These are phyloP conservation scores for Linnemannia hyalina DNA, from an alignment of 192 early-diverging fungal genomes.

Conservation along the genomic window DNA sequence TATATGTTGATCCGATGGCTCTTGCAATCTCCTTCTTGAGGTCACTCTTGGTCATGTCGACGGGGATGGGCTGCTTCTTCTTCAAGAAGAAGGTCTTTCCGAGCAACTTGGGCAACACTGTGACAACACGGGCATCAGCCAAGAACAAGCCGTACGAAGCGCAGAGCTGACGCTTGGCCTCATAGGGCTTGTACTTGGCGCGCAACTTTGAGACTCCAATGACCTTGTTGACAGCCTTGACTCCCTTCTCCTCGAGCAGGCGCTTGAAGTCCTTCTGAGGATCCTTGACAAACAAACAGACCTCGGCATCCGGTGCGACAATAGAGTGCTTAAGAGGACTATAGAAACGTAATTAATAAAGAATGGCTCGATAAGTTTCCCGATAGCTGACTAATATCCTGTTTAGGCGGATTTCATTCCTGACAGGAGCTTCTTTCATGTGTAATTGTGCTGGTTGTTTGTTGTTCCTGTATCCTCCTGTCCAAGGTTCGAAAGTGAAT, in stretches of 20 bases:
- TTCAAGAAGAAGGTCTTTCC: slow-evolving; percentile 87
- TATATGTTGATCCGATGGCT: slow-evolving; percentile 74
- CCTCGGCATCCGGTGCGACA: slow-evolving; percentile 71
- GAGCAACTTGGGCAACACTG: slow-evolving; percentile 80
- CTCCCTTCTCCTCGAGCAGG: slow-evolving; percentile 70
- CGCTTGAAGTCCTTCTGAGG: slow-evolving; percentile 85
- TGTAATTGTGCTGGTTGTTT: background rate
- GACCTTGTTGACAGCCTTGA: slow-evolving; percentile 77
- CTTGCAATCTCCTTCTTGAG: slow-evolving; percentile 72
- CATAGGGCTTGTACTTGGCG: slow-evolving; percentile 83
- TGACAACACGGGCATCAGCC: slow-evolving; percentile 86
- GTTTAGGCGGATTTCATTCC: background rate
- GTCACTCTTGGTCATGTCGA: slow-evolving; percentile 73
- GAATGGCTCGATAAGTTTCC: background rate
- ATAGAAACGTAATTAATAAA: background rate
- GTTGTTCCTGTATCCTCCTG: background rate
- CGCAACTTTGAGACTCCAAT: slow-evolving; percentile 84
- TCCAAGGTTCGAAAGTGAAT: background rate
- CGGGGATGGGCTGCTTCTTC: slow-evolving; percentile 87
- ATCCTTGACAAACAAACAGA: slow-evolving; percentile 93
- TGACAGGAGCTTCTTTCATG: background rate
- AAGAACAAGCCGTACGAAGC: slow-evolving; percentile 89
- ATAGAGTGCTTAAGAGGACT: slow-evolving; percentile 81
- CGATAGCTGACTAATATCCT: background rate
- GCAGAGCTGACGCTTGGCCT: slow-evolving; percentile 83